Evolutionary conservation across 371 early-diverging fungal genomes (phyloP), one percentile per base, ranked within the genome.

Genomic region (Vavraia culicis): DNA sequence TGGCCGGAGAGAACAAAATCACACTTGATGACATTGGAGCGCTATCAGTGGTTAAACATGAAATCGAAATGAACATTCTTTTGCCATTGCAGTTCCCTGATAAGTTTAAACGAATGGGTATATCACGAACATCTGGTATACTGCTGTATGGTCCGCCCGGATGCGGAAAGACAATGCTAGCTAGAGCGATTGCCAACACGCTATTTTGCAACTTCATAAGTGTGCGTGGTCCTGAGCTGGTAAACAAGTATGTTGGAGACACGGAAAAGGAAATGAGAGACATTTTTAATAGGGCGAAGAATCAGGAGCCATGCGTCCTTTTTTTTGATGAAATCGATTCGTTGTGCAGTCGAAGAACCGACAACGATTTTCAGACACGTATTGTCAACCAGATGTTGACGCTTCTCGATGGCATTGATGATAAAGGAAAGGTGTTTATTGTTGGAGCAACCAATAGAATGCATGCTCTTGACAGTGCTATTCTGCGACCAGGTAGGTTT

Each of bases 281-380:
- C 62, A 86, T 99, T 15, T 99, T 99, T 75, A 76, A 82, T 1
- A 75, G 87, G 27, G 98, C 99, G 5, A 76, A 85, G 49, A 79
- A 86, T 27, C 77, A 81, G 13, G 84, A 82, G 67, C 77, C 88
- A 19, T 73, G 87, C 63, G 23, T 88, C 80, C 2, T 75, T 78
- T 15, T 98, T 90, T 94, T 95, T 72, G 99, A 99, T 64, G 99
- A 99, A 69, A 73, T 99, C 33, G 99, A 99, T 68, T 94, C 95
- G 0, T 71, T 99, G 22, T 88, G 87, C 0, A 80, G 82, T 27
- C 74, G 59, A 49, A 74, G 69, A 53, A 41, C 39, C 50, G 19
- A 51, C 23, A 62, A 61, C 60, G 69, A 63, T 52, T 54, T 60
- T 62, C 63, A 84, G 1, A 82, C 88, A 3, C 79, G 93, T 21